phyloP scores from a whole-genome alignment of 192 early-diverging fungal genomes.

The Martensiomyces pterosporus region DNA sequence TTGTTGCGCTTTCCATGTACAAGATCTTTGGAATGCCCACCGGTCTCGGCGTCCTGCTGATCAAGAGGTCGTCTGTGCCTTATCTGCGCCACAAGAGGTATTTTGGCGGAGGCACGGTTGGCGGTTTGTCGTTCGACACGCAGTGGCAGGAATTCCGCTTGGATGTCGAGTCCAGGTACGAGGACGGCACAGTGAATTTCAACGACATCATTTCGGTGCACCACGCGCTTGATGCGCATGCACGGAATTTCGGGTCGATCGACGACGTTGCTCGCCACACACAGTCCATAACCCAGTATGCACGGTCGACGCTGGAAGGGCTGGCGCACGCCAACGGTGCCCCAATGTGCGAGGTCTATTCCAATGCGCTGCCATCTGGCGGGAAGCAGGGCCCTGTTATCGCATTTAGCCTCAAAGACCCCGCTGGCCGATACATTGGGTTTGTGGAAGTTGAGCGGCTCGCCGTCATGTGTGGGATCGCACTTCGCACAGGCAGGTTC shows the following conservation, averaged over 20 bases:
- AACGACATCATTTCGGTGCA: slow-evolving; percentile 66
- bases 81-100: slow-evolving; percentile 55
- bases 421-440: slow-evolving; percentile 56
- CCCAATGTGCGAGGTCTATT: slow-evolving; percentile 43
- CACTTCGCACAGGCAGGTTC: slow-evolving; percentile 67
- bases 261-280: slow-evolving; percentile 50
- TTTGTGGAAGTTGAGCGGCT: slow-evolving; percentile 62
- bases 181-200: slow-evolving; percentile 79
- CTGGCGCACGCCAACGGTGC: slow-evolving; percentile 56
- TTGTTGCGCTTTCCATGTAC: slow-evolving; percentile 76
- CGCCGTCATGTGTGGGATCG: slow-evolving; percentile 62
- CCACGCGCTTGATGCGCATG: slow-evolving; percentile 59
- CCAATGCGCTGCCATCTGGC: slow-evolving; percentile 8
- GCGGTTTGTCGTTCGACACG: slow-evolving; percentile 51
- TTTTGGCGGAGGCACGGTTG: slow-evolving; percentile 80
- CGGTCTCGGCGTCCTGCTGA: slow-evolving; percentile 71
- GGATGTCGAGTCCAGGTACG: slow-evolving; percentile 52
- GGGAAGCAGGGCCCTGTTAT: slow-evolving; percentile 59
- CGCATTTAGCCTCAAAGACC: slow-evolving; percentile 63
- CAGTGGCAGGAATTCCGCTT: slow-evolving; percentile 56
- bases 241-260: slow-evolving; percentile 44
- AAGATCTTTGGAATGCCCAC: slow-evolving; percentile 87
- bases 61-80: slow-evolving; percentile 51
- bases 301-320: slow-evolving; percentile 37
- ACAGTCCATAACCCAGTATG: slow-evolving; percentile 41